Conservation (phyloP, 306 rosid species). For the Betula pendula region DNA sequence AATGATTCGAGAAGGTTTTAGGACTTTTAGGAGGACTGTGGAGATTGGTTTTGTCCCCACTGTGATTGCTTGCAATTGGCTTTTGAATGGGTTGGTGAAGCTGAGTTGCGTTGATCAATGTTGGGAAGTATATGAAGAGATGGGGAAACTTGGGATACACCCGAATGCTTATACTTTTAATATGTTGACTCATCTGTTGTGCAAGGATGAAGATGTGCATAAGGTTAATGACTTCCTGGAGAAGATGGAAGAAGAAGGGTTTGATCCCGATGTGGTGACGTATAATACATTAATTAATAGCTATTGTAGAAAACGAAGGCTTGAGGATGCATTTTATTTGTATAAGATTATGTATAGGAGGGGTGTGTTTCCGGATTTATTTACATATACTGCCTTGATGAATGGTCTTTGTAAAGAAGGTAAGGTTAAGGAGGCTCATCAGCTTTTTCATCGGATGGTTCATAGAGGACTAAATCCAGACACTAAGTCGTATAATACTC, state of each 20-base stretch:
- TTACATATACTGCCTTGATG: constrained; percentile 74
- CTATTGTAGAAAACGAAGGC: constrained; percentile 71
- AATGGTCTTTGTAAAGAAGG: constrained; percentile 79
- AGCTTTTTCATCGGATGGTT: constrained; percentile 81
- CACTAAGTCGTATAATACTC: constrained; percentile 61
- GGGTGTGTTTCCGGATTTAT: constrained; percentile 70
- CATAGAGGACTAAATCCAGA: constrained; percentile 73
- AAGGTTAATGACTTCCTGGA: constrained; percentile 77
- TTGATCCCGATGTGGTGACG: constrained; percentile 77
- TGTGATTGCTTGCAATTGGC: constrained; percentile 64
- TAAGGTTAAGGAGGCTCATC: constrained; percentile 78
- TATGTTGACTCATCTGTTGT: constrained; percentile 71
- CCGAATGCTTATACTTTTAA: constrained; percentile 76
- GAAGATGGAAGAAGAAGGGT: constrained; percentile 92
- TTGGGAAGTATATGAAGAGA: constrained; percentile 85
- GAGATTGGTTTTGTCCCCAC: constrained; percentile 64
- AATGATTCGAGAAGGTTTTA: constrained; percentile 62
- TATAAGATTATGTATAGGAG: constrained; percentile 80
- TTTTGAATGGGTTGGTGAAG: constrained; percentile 63
- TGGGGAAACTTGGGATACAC: constrained; percentile 80
- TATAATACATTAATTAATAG: constrained; percentile 74
- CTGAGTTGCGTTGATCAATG: constrained; percentile 49
- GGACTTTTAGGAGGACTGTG: constrained; percentile 53
- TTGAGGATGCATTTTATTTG: constrained; percentile 75
- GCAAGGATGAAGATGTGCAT: constrained; percentile 59